Evolutionary conservation across 495 filamentous ascomycete species (phyloP).

Genomic region (Geopyxis carbonaria): DNA sequence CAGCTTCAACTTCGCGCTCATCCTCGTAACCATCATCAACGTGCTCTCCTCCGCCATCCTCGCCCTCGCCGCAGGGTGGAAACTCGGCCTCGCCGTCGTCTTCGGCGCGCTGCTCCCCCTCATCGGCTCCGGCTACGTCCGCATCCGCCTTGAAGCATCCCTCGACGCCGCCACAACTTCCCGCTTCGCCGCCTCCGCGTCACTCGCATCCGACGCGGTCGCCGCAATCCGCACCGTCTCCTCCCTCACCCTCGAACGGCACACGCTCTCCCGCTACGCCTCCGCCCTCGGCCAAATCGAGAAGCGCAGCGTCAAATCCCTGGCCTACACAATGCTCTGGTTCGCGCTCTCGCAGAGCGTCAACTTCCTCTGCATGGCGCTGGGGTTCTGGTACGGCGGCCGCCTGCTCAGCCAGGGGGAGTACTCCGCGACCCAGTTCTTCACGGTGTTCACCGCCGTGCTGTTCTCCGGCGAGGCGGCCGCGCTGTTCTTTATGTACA

Average conservation of each 20-base stretch:
- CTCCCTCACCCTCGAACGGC: conserved; percentile 31
- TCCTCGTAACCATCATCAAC: conserved; percentile 35
- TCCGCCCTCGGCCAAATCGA: conserved; percentile 25
- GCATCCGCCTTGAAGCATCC: conserved; percentile 39
- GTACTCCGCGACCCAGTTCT: conserved; percentile 33
- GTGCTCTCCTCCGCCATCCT: conserved; percentile 36
- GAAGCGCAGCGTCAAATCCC: conserved; percentile 25
- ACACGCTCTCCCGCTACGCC: conserved; percentile 15
- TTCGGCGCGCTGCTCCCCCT: conserved; percentile 37
- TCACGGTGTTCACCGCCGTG: conserved; percentile 42
- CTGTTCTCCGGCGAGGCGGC: conserved; percentile 40
- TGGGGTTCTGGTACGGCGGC: conserved; percentile 44
- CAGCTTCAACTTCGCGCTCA: conserved; percentile 37
- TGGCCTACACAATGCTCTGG: conserved; percentile 14
- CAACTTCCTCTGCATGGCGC: conserved; percentile 33
- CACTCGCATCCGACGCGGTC: conserved; percentile 37
- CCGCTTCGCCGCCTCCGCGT: conserved; percentile 23
- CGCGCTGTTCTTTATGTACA: conserved; percentile 36
- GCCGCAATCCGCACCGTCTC: conserved; percentile 39
- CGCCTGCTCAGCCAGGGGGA: conserved; percentile 36
- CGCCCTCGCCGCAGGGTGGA: conserved; percentile 41
- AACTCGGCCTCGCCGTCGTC: conserved; percentile 38
- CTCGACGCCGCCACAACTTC: conserved; percentile 30
- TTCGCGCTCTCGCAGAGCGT: conserved; percentile 25
- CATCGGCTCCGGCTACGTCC: conserved; percentile 35